Base-by-base conservation (phyloP, 352 stramenopile genomes). In the Phytopythium vexans region DNA sequence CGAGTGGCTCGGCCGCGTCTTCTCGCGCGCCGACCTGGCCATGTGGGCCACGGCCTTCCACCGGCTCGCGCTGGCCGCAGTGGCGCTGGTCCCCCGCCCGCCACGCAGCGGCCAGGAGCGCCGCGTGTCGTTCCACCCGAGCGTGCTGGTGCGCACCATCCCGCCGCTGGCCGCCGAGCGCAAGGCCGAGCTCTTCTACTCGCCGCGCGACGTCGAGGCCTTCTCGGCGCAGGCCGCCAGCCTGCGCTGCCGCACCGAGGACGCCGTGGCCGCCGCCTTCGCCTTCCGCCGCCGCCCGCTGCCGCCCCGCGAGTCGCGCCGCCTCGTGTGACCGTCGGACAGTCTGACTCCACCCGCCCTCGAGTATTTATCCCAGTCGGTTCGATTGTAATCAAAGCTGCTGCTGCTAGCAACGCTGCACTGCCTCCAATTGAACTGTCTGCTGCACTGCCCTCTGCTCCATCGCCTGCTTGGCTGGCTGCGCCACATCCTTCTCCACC, bases 11-110 rank as follows among this genome's bases (percentile, higher is more conserved):
- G 68, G 41, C 4, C 74, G 77, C 41, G 56, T 82, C 4, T 86
- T 86, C 42, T 79, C 66, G 45, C 72, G 75, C 35, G 68, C 58
- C 27, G 77, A 89, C 40, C 66, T 84, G 40, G 73, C 75, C 7
- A 62, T 71, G 31, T 89, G 77, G 77, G 64, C 86, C 56, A 85
- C 77, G 33, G 77, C 77, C 12, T 86, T 86, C 54, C 73, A 89
- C 38, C 74, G 78, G 1, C 59, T 89, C 38, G 66, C 68, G 14
- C 54, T 86, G 41, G 70, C 64, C 52, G 67, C 58, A 16, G 77
- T 82, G 5, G 62, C 62, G 41, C 34, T 8, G n/a, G 34, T 43
- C 34, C n/a, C 37, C 8, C 37, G 35, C 48, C 31, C 3, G 66
- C 62, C 8, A 63, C 69, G 41, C 46, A 8, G 66, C 55, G 12